phyloP scores from a whole-genome alignment of 345 rosid genomes.

The Acer yangbiense region DNA sequence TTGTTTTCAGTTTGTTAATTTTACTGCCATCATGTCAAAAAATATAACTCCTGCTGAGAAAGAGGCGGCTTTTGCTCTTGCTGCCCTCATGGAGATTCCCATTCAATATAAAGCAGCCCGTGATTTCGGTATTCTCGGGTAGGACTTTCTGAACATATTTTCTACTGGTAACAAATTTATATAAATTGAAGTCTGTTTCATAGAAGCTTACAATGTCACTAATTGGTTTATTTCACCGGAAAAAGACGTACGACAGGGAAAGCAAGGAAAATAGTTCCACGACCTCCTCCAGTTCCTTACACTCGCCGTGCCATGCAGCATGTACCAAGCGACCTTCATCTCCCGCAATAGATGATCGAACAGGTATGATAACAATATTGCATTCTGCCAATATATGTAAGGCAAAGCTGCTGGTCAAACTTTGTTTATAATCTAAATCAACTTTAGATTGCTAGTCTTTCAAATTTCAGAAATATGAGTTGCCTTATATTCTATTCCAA shows the following conservation, averaged over 20 bases:
- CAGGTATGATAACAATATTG: too few relatives aligned
- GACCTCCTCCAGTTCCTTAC: too few relatives aligned
- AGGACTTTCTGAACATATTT: conserved; percentile 16
- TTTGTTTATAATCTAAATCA: not conserved
- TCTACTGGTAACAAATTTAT: not conserved
- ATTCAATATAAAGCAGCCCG: conserved; percentile 70
- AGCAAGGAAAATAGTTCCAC: too few relatives aligned
- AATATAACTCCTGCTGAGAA: conserved; percentile 41
- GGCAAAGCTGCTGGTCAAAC: not conserved
- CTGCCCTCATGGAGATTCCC: conserved; percentile 92
- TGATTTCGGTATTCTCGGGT: conserved; percentile 71
- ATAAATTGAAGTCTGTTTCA: not conserved
- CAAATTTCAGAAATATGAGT: not conserved
- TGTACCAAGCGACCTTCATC: too few relatives aligned
- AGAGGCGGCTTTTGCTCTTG: conserved; percentile 88
- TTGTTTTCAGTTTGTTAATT: conserved; percentile 75
- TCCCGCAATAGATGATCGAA: too few relatives aligned
- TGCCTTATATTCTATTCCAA: not conserved
- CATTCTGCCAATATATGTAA: too few relatives aligned
- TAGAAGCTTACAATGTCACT: not conserved
- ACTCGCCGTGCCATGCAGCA: too few relatives aligned
- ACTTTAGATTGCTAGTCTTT: not conserved
- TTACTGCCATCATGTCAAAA: conserved; percentile 70
- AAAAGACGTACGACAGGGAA: too few relatives aligned
- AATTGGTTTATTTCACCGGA: conserved; percentile 6